Percentiles rank a stretch among this genome's conserved stretches.
phyloP scores from a whole-genome alignment of 305 asterid species.

The Rubia occidens region DNA sequence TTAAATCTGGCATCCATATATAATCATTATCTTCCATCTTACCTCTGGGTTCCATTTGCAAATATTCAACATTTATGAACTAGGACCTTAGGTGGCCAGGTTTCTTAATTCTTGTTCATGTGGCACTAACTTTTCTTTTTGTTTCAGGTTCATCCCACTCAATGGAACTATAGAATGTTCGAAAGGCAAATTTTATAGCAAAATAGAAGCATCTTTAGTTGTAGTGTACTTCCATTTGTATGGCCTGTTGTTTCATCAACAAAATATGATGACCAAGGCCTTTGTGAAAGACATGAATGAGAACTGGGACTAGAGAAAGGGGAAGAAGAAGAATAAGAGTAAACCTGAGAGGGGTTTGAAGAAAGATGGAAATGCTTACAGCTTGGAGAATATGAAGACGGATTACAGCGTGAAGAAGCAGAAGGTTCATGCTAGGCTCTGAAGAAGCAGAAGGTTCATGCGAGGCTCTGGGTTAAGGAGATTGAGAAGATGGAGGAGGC shows the following conservation, averaged over 20 bases:
- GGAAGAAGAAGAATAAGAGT: constrained; percentile 25
- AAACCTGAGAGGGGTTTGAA: constrained; percentile 21
- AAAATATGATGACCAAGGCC: constrained; percentile 93
- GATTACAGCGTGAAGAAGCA: constrained; percentile 83
- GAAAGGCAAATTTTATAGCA: constrained; percentile 78
- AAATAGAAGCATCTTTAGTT: constrained; percentile 93
- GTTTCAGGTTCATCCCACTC: constrained; percentile 43
- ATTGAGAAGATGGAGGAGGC: constrained; percentile 88
- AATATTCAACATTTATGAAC: too few relatives aligned
- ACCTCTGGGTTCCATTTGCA: too few relatives aligned
- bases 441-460: constrained; percentile 79
- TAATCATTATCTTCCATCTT: too few relatives aligned
- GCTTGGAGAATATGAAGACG: constrained; percentile 64
- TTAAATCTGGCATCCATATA: too few relatives aligned
- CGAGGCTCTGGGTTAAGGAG: constrained; percentile 85
- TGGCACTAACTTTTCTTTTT: background rate
- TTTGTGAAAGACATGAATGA: constrained; percentile 92
- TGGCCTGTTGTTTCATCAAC: constrained; percentile 95
- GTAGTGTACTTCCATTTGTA: constrained; percentile 97
- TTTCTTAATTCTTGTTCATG: background rate
- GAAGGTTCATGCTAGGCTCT: constrained; percentile 68
- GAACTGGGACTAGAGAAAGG: constrained; percentile 86
- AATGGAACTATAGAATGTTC: constrained; percentile 49
- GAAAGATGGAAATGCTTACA: constrained; percentile 31
- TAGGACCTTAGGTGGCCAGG: too few relatives aligned